Conservation (phyloP, 2,329 filamentous ascomycete genomes). For the Chrysosphaeria jannelii region DNA sequence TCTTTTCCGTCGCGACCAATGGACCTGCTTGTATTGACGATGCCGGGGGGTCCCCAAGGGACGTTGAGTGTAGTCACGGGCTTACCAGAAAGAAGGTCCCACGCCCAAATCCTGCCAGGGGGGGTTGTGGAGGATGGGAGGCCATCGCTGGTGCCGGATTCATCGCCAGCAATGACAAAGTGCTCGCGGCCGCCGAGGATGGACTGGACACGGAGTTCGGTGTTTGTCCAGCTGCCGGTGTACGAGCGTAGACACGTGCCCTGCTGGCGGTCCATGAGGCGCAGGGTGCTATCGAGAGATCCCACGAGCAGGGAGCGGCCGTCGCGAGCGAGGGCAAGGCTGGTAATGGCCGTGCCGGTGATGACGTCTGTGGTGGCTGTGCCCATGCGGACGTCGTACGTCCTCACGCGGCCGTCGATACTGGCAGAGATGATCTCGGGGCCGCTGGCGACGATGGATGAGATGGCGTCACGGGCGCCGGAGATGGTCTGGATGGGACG, state of each 20-base stretch:
- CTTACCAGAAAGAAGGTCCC: conserved; percentile 56
- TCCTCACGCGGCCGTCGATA: conserved; percentile 56
- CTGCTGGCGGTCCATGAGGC: conserved; percentile 51
- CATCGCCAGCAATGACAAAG: conserved; percentile 55
- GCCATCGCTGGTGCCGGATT: conserved; percentile 24
- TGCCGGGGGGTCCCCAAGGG: conserved; percentile 18
- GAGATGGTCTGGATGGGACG: conserved; percentile 31
- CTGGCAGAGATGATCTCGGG: conserved; percentile 40
- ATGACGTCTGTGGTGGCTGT: conserved; percentile 39
- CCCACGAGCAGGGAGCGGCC: conserved; percentile 46
- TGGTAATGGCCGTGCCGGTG: conserved; percentile 33
- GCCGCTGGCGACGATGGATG: conserved; percentile 15
- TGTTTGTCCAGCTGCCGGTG: conserved; percentile 23
- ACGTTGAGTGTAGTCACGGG: conserved; percentile 28
- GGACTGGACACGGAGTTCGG: conserved; percentile 42
- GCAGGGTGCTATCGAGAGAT: conserved; percentile 42
- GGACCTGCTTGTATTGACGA: conserved; percentile 16
- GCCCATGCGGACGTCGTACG: conserved; percentile 61
- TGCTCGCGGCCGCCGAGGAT: conserved; percentile 47
- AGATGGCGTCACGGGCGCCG: conserved; percentile 44
- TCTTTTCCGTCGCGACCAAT: conserved; percentile 29
- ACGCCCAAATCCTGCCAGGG: conserved; percentile 40
- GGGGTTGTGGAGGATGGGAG: no score
- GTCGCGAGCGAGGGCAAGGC: conserved; percentile 37
- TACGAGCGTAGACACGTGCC: conserved; percentile 51